A percentile compares a stretch with the other conserved stretches of the same genome.
phyloP scores from a whole-genome alignment of 2,329 filamentous ascomycete species.

The Neofusicoccum ribis region DNA sequence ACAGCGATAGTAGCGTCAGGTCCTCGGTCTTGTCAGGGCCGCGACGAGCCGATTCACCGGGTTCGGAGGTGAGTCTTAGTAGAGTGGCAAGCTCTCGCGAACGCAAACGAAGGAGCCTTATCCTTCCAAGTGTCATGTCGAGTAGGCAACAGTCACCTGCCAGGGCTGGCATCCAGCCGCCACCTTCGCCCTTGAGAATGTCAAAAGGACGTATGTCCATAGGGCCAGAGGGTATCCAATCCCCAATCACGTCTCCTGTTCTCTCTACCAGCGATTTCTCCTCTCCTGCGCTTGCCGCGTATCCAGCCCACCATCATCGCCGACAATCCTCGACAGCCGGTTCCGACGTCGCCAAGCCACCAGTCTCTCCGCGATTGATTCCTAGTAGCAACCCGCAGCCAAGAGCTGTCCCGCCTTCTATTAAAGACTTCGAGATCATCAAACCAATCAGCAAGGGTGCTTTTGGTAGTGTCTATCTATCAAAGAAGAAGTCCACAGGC shows the following conservation, averaged over 20 bases:
- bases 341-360: slow-evolving; percentile 65
- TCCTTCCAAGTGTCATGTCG: slow-evolving; percentile 76
- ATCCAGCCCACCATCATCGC: slow-evolving; percentile 67
- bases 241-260: slow-evolving; percentile 87
- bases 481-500: slow-evolving; percentile 97
- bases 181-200: slow-evolving; percentile 81
- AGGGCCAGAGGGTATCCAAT: slow-evolving; percentile 66
- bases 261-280: slow-evolving; percentile 79
- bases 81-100: slow-evolving; percentile 77
- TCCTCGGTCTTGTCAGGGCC: slow-evolving; percentile 75
- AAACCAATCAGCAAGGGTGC: slow-evolving; percentile 99
- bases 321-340: slow-evolving; percentile 89
- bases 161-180: slow-evolving; percentile 67
- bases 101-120: slow-evolving; percentile 81
- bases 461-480: slow-evolving; percentile 95
- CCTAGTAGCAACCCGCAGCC: slow-evolving; percentile 80
- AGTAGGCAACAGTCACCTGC: slow-evolving; percentile 88
- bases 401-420: slow-evolving; percentile 86
- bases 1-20: slow-evolving; percentile 84
- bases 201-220: slow-evolving; percentile 73
- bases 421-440: slow-evolving; percentile 99
- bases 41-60: slow-evolving; percentile 81
- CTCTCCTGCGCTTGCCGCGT: slow-evolving; percentile 64
- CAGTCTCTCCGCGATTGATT: slow-evolving; percentile 78
- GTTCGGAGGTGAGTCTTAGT: slow-evolving; percentile 79